These are phyloP conservation scores for Ormosia emarginata DNA, from an alignment of 306 rosid species.

Conservation along the genomic window DNA sequence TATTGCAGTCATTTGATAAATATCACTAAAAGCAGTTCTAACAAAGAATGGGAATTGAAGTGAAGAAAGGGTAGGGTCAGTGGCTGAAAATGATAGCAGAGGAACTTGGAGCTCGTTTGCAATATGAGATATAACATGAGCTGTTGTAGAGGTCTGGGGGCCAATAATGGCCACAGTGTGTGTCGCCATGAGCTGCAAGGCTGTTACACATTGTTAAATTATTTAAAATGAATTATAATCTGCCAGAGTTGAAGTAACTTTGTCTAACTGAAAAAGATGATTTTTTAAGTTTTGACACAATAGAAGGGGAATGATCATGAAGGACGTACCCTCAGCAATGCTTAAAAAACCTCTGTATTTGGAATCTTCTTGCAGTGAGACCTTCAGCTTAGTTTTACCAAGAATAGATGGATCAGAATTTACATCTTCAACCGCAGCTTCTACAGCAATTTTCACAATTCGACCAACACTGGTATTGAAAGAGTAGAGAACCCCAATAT, in stretches of 20 bases:
- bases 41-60: conserved; percentile 91
- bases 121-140: conserved; percentile 84
- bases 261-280: neutral
- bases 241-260: conserved; percentile 11
- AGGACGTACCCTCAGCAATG: conserved; percentile 72
- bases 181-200: conserved; percentile 76
- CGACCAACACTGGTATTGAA: conserved; percentile 54
- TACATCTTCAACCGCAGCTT: conserved; percentile 69
- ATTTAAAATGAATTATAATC: conserved; percentile 20
- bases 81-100: conserved; percentile 68
- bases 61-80: conserved; percentile 85
- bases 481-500: conserved; percentile 72
- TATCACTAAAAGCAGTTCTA: conserved; percentile 67
- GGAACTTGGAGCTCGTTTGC: conserved; percentile 93
- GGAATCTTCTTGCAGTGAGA: conserved; percentile 61
- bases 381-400: conserved; percentile 47
- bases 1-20: conserved; percentile 85
- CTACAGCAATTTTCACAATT: conserved; percentile 69
- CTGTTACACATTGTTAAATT: conserved; percentile 42
- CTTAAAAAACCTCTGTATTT: conserved; percentile 77
- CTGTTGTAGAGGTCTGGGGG: conserved; percentile 78
- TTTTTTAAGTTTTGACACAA: neutral
- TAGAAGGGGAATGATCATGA: neutral
- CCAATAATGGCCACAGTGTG: conserved; percentile 91
- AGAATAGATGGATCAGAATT: conserved; percentile 76